phyloP scores from a whole-genome alignment of 371 early-diverging fungal genomes.

The Mortierella sp. region DNA sequence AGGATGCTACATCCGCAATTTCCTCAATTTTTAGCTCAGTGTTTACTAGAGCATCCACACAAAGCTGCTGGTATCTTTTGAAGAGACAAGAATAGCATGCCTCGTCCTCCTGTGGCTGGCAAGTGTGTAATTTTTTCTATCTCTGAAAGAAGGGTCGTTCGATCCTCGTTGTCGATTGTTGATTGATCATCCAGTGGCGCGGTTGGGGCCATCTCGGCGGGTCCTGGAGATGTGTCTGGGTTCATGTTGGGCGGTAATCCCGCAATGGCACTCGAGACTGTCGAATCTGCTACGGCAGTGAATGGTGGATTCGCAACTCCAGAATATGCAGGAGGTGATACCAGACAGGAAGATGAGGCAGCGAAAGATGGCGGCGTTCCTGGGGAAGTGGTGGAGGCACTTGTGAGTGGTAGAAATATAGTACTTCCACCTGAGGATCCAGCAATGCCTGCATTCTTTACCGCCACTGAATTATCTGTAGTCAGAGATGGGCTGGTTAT shows the following conservation, averaged over 20 bases:
- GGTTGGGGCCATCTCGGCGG: constrained; percentile 10
- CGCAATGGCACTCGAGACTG: constrained; percentile 2
- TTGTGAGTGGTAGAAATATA: constrained; percentile 4
- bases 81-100: constrained; percentile 22
- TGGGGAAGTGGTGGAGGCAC: constrained; percentile 18
- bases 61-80: constrained; percentile 19
- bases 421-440: constrained; percentile 14
- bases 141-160: constrained; percentile 17
- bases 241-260: constrained; percentile 7
- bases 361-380: constrained; percentile 14
- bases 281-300: constrained; percentile 1
- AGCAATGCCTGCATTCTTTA: constrained; percentile 7
- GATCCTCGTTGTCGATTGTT: constrained; percentile 13
- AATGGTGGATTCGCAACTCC: constrained; percentile 6
- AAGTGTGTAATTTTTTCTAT: constrained; percentile 18
- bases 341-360: constrained; percentile 3
- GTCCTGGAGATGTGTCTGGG: constrained; percentile 14
- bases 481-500: background rate
- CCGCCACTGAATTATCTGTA: constrained; percentile 10
- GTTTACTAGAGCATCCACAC: constrained; percentile 17
- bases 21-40: constrained; percentile 17
- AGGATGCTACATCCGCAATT: constrained; percentile 21
- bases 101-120: constrained; percentile 11
- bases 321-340: constrained; percentile 10
- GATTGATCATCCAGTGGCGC: constrained; percentile 11